These are phyloP conservation scores for Naganishia friedmannii DNA, from an alignment of 768 basidiomycete genomes.

Conservation along the genomic window DNA sequence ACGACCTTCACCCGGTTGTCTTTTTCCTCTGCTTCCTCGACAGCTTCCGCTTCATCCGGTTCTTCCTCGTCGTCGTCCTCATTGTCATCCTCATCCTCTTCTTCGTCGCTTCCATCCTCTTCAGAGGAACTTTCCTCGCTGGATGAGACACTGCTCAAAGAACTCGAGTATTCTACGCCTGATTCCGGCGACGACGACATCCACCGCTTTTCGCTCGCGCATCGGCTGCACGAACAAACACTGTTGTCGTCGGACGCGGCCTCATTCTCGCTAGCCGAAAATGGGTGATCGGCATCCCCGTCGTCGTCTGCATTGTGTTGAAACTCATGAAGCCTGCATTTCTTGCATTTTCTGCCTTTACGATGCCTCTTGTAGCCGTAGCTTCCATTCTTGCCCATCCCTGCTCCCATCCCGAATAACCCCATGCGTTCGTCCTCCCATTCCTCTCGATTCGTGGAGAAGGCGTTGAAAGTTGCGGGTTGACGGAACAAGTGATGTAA, in stretches of 20 bases:
- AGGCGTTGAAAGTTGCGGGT: constrained; percentile 34
- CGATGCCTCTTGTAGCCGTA: constrained; percentile 35
- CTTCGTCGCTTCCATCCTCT: constrained; percentile 17
- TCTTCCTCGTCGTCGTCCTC: constrained; percentile 30
- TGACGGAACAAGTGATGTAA: constrained; percentile 23
- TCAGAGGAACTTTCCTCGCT: constrained; percentile 8
- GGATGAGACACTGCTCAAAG: constrained; percentile 5
- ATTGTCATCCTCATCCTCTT: constrained; percentile 21
- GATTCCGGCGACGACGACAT: constrained; percentile 15
- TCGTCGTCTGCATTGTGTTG: constrained; percentile 18
- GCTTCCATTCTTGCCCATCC: constrained; percentile 31
- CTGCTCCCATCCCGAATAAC: constrained; percentile 32
- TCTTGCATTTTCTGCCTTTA: constrained; percentile 15
- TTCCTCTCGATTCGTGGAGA: constrained; percentile 30
- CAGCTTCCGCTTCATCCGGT: constrained; percentile 12
- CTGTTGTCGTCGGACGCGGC: constrained; percentile 2
- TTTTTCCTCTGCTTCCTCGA: constrained; percentile 21
- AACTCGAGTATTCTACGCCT: constrained; percentile 10
- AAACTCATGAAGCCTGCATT: constrained; percentile 19
- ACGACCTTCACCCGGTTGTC: not conserved
- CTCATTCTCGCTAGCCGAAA: constrained; percentile 18
- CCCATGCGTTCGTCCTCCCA: constrained; percentile 32
- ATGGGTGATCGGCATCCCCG: constrained; percentile 17
- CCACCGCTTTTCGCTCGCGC: constrained; percentile 20
- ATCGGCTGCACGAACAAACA: constrained; percentile 14